Conservation (phyloP, 2,329 filamentous ascomycete genomes). For the Penicillium sp. region DNA sequence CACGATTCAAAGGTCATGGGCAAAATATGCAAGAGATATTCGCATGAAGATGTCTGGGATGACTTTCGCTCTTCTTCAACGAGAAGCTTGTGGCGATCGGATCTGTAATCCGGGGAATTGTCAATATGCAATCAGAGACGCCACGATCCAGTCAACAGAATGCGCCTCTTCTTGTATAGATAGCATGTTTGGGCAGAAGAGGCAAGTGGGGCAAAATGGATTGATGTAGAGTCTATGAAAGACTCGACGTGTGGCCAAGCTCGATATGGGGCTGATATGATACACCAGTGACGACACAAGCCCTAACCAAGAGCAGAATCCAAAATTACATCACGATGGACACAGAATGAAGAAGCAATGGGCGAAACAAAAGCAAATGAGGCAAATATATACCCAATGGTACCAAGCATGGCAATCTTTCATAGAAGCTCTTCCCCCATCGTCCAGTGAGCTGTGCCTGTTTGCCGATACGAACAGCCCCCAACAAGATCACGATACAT, state of each 20-base stretch:
- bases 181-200: background rate
- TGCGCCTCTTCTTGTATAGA: background rate
- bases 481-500: background rate
- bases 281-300: conserved; percentile 12
- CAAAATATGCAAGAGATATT: background rate
- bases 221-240: background rate
- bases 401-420: background rate
- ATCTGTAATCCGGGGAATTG: conserved; percentile 5
- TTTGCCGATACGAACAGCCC: background rate
- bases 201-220: background rate
- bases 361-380: background rate
- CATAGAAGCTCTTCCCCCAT: background rate
- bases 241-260: background rate
- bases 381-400: background rate
- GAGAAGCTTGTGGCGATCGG: conserved; percentile 19
- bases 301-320: background rate
- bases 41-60: too few species aligned
- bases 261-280: conserved; percentile 4
- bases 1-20: too few species aligned
- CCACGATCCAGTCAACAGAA: background rate
- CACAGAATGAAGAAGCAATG: background rate
- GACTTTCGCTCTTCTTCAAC: conserved; percentile 18
- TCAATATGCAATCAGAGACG: conserved; percentile 20
- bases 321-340: conserved; percentile 22
- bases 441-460: background rate